These are phyloP conservation scores for Naganishia kalamii DNA, from an alignment of 768 basidiomycete species.

Conservation along the genomic window DNA sequence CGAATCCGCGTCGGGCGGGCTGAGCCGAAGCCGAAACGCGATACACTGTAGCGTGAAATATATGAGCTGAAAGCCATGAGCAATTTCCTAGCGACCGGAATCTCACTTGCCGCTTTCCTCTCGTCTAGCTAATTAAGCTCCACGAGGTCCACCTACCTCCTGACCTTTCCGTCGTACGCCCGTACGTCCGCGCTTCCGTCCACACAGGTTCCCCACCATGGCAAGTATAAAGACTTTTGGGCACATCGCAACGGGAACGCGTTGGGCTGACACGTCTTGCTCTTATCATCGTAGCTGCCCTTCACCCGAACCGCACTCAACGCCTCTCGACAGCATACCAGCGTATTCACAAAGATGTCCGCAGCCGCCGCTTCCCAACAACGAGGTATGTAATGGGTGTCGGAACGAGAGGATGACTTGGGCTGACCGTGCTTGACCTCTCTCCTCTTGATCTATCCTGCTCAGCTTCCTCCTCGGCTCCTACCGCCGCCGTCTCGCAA, in stretches of 20 bases:
- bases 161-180: not conserved
- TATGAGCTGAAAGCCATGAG: not conserved
- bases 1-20: no score
- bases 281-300: not conserved
- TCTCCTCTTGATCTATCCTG: not conserved
- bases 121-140: not conserved
- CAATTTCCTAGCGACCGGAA: not conserved
- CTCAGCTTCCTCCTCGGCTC: not conserved
- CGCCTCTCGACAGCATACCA: conserved; percentile 16
- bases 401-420: not conserved
- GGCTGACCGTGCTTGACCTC: not conserved
- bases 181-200: conserved; percentile 14
- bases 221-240: conserved; percentile 5
- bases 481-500: conserved; percentile 1
- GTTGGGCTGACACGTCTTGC: not conserved
- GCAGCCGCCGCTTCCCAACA: conserved; percentile 7
- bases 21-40: not conserved
- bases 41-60: not conserved
- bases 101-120: not conserved
- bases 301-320: conserved; percentile 11
- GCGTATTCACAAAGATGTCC: conserved; percentile 11
- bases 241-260: not conserved
- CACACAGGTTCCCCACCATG: conserved; percentile 1
- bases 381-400: not conserved
- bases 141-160: not conserved